Evolutionary conservation across 805 yeast genomes (phyloP), one percentile per base, ranked within the genome.

Genomic region (Metschnikowia bowlesiae): DNA sequence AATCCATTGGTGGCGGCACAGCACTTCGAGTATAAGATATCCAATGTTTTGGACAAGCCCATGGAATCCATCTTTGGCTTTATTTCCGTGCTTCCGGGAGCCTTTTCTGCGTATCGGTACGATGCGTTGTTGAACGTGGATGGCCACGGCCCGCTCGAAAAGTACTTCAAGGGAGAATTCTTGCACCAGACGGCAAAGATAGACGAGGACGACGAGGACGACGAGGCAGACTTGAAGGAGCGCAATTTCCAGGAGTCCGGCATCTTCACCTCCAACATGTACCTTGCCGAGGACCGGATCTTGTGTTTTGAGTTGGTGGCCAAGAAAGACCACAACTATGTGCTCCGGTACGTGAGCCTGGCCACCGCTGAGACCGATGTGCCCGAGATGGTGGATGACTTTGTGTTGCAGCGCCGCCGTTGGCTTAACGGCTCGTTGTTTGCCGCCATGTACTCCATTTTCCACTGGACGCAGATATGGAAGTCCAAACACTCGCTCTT

Each of bases 371-470:
- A 91, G 67, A 92, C 98, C 1, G 98, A 92, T 79, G 96, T 90
- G 46, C 98, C 98, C 7, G 97, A 91, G 62, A 75, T 79, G n/a
- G 78, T 91, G 40, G 86, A 96, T n/a, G 98, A 94, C 64, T 89
- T 94, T 63, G 88, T 92, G 47, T 81, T 94, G 49, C 99, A 92
- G 73, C 85, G 99, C 73, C 85, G 99, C 74, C 84, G 99, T 75
- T 92, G 99, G 99, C 79, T 92, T 53, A 92, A 92, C 68, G 99
- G 99, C 66, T 96, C 99, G 2, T 80, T 94, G 64, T 94, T 94
- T 72, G 98, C 99, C 0, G 98, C 98, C 3, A 74, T 91, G 48
- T 94, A 87, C 65, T 84, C 97, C 2, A 88, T 88, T 56, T 63
- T 87, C 49, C 96, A 91, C 65, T 89, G 91, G 78, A 78, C 82